Conservation (phyloP, 129 eudicot species). For the Smallanthus sonchifolius region DNA sequence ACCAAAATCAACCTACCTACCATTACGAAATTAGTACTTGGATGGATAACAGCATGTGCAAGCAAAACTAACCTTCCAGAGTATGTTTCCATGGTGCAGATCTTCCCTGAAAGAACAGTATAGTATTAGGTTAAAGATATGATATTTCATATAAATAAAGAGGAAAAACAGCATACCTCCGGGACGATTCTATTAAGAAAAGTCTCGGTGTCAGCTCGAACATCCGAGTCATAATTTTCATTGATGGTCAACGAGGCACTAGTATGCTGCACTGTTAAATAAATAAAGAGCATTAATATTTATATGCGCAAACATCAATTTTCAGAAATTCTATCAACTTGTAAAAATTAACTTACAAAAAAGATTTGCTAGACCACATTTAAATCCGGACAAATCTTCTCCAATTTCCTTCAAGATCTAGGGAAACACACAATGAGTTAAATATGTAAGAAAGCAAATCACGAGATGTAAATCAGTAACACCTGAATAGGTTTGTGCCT, state of each 20-base stretch:
- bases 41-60: neutral
- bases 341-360: slow-evolving; percentile 51
- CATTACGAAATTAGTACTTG: neutral
- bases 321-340: neutral
- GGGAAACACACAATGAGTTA: slow-evolving; percentile 4
- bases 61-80: slow-evolving; percentile 55
- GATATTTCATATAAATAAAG: neutral
- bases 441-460: neutral
- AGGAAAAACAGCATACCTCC: slow-evolving; percentile 50
- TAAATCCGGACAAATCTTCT: slow-evolving; percentile 71
- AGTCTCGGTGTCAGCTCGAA: slow-evolving; percentile 88
- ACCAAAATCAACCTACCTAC: neutral
- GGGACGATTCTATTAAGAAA: slow-evolving; percentile 87
- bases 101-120: slow-evolving; percentile 54
- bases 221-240: slow-evolving; percentile 94
- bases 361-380: slow-evolving; percentile 91
- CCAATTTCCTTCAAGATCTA: slow-evolving; percentile 93
- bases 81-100: slow-evolving; percentile 99
- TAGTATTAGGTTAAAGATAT: slow-evolving; percentile 9
- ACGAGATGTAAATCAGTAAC: neutral
- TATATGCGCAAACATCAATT: neutral
- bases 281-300: neutral
- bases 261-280: slow-evolving; percentile 82
- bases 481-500: neutral
- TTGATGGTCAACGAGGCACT: slow-evolving; percentile 96